phyloP scores from a whole-genome alignment of 768 basidiomycete genomes.

The Hydnomerulius pinastri region DNA sequence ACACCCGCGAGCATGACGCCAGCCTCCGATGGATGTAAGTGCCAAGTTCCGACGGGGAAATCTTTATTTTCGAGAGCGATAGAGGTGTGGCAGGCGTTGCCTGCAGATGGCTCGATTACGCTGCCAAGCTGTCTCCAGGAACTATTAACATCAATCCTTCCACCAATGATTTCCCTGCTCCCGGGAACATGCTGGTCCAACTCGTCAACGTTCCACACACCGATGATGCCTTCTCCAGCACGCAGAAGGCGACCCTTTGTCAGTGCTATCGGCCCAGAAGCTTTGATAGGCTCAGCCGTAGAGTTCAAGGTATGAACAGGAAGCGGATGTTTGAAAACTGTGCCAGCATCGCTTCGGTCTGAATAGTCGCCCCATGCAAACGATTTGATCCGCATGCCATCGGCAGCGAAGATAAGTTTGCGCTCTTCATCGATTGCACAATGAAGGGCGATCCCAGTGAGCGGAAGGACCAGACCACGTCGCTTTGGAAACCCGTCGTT shows the following conservation, averaged over 20 bases:
- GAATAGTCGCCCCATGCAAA: conserved; percentile 30
- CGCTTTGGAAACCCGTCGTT: not conserved
- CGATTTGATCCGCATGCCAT: conserved; percentile 38
- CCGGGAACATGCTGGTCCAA: conserved; percentile 32
- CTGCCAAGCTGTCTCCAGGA: conserved; percentile 27
- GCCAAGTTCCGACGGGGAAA: conserved; percentile 22
- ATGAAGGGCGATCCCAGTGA: conserved; percentile 23
- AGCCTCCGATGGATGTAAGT: conserved; percentile 18
- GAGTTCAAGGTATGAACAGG: conserved; percentile 36
- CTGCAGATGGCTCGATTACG: conserved; percentile 32
- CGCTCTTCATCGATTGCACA: conserved; percentile 33
- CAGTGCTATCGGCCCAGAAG: conserved; percentile 33
- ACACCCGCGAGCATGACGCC: not conserved
- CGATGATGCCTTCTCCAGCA: conserved; percentile 35
- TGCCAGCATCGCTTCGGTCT: not conserved
- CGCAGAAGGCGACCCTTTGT: conserved; percentile 31
- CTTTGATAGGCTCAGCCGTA: not conserved
- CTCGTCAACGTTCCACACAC: conserved; percentile 39
- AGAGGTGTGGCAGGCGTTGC: conserved; percentile 18
- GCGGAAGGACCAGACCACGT: conserved; percentile 18
- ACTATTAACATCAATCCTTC: conserved; percentile 12
- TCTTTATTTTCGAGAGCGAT: conserved; percentile 5
- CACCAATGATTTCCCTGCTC: conserved; percentile 25
- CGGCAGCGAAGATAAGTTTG: conserved; percentile 40
- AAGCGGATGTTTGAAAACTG: not conserved